These are phyloP conservation scores for Eimeria tenella DNA, from an alignment of 169 alveolate genomes.

Conservation along the genomic window DNA sequence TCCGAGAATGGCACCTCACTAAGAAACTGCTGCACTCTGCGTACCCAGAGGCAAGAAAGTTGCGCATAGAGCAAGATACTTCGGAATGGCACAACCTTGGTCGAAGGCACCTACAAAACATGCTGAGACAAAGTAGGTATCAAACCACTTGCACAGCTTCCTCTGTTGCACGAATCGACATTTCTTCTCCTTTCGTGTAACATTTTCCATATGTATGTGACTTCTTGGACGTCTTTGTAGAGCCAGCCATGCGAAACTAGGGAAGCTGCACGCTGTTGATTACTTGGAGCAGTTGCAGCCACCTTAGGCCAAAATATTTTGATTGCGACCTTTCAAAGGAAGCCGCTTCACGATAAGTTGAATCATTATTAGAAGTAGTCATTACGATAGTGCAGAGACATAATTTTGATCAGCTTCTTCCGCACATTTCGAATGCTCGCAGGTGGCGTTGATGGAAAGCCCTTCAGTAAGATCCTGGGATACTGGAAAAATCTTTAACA, in stretches of 20 bases:
- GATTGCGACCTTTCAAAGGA: no score
- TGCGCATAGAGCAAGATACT: conserved; percentile 24
- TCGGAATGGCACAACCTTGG: conserved; percentile 23
- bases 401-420: background rate
- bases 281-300: no score
- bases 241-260: background rate
- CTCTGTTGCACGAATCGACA: background rate
- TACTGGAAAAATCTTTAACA: background rate
- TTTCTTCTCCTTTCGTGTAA: background rate
- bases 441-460: conserved; percentile 69
- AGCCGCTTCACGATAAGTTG: no score
- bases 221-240: background rate
- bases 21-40: conserved; percentile 40
- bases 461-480: conserved; percentile 27
- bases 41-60: conserved; percentile 33
- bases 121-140: conserved; percentile 48
- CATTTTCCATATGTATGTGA: background rate
- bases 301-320: no score
- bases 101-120: conserved; percentile 37
- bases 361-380: no score
- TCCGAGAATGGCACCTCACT: conserved; percentile 30
- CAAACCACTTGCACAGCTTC: no score
- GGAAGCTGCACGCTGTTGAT: background rate
- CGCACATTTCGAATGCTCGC: background rate
- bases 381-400: background rate